Evolutionary conservation across 495 filamentous ascomycete genomes (phyloP).

Genomic region (Xylaria intraflava): DNA sequence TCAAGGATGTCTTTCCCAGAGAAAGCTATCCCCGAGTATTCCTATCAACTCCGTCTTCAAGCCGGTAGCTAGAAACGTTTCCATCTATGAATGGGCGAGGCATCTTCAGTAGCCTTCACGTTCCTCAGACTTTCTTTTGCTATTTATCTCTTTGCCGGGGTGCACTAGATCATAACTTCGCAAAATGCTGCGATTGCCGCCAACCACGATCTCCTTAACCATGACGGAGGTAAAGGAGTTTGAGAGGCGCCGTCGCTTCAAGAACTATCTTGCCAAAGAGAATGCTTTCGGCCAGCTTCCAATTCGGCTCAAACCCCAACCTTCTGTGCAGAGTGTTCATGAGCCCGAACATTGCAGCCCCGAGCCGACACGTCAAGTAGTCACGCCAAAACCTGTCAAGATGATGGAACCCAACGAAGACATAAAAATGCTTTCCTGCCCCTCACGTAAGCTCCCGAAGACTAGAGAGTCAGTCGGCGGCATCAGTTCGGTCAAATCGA

Average conservation of each 20-base stretch:
- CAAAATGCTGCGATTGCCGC: constrained; percentile 50
- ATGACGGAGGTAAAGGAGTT: constrained; percentile 48
- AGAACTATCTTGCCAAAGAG: constrained; percentile 28
- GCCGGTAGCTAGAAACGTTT: neutral
- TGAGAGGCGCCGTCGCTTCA: constrained; percentile 35
- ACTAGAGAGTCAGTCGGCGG: constrained; percentile 9
- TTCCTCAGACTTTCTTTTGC: neutral
- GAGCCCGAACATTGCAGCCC: constrained; percentile 11
- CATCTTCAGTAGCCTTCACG: neutral
- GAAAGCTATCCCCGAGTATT: neutral
- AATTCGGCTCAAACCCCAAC: constrained; percentile 11
- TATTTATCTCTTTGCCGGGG: neutral
- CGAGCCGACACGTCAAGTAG: constrained; percentile 4
- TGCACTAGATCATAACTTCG: constrained; percentile 13
- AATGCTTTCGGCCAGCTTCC: constrained; percentile 15
- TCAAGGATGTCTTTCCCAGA: neutral
- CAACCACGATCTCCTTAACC: constrained; percentile 47
- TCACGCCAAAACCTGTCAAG: constrained; percentile 1
- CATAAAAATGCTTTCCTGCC: constrained; percentile 9
- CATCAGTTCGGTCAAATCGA: constrained; percentile 8
- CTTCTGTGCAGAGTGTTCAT: neutral
- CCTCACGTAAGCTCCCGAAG: constrained; percentile 12
- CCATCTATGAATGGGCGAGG: neutral
- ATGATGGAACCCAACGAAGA: constrained; percentile 6
- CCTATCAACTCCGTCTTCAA: neutral